Evolutionary conservation across 768 basidiomycete genomes (phyloP).

Genomic region (Pseudohyphozyma bogoriensis): DNA sequence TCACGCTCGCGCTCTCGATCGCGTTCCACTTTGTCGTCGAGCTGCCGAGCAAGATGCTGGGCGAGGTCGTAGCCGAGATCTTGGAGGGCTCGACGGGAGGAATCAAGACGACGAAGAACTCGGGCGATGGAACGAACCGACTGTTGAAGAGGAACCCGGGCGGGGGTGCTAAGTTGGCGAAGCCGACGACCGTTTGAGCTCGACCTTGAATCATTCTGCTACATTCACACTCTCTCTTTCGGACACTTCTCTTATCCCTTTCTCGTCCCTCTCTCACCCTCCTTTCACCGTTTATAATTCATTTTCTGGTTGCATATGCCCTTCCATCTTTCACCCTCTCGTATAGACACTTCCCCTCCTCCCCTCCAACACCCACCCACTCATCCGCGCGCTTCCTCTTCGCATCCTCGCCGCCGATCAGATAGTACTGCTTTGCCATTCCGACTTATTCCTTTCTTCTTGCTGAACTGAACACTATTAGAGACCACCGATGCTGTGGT

Average conservation of each 20-base stretch:
- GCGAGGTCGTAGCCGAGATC: slow-evolving; percentile 32
- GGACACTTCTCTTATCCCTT: no score
- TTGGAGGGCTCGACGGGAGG: slow-evolving; percentile 13
- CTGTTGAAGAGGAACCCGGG: not conserved
- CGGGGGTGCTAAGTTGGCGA: not conserved
- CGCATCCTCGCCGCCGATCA: no score
- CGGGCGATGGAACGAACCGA: no score
- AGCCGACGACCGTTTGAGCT: not conserved
- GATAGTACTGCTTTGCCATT: not conserved
- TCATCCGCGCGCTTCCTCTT: not conserved
- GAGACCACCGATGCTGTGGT: no score
- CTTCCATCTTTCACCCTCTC: not conserved
- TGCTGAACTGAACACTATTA: not conserved
- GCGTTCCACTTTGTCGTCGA: slow-evolving; percentile 36
- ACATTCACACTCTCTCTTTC: no score
- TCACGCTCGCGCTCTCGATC: slow-evolving; percentile 29
- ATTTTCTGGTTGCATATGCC: no score
- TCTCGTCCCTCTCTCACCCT: not conserved
- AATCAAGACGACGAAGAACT: no score
- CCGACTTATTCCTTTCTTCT: no score
- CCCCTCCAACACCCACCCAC: not conserved
- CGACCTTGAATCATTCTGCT: not conserved
- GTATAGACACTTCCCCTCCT: not conserved
- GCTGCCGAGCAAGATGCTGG: slow-evolving; percentile 33
- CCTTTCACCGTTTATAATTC: not conserved